phyloP scores from a whole-genome alignment of 495 filamentous ascomycete genomes.

The Oidiodendron maius region DNA sequence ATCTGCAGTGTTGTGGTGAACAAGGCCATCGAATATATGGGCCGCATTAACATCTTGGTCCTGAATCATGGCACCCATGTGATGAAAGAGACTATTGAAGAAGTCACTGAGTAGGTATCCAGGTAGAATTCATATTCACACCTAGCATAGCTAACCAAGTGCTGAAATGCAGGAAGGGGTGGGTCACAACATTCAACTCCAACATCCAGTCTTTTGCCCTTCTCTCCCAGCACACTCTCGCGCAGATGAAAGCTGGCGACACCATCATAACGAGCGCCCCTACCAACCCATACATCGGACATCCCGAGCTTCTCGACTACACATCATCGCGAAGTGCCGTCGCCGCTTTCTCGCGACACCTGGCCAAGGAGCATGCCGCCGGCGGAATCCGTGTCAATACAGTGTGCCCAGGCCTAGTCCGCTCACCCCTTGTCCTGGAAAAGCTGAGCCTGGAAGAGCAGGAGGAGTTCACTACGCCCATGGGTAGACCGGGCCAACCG shows the following conservation, averaged over 20 bases:
- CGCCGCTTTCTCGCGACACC: conserved; percentile 70
- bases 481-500: conserved; percentile 73
- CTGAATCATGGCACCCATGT: conserved; percentile 79
- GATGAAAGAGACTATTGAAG: conserved; percentile 64
- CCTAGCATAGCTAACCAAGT: no score
- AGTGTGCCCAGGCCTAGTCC: conserved; percentile 75
- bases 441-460: conserved; percentile 69
- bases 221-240: conserved; percentile 71
- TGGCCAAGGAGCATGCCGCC: conserved; percentile 67
- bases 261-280: conserved; percentile 79
- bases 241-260: conserved; percentile 68
- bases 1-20: conserved; percentile 70
- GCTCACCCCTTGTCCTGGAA: conserved; percentile 76
- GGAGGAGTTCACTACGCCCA: conserved; percentile 70
- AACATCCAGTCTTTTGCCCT: conserved; percentile 74
- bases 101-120: conserved; percentile 61
- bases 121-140: conserved; percentile 27
- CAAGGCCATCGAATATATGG: conserved; percentile 55
- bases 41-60: conserved; percentile 69
- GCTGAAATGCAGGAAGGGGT: conserved; percentile 60
- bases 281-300: conserved; percentile 80
- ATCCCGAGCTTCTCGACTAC: conserved; percentile 80
- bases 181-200: conserved; percentile 67
- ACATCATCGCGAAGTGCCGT: conserved; percentile 81
- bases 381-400: conserved; percentile 79